Percentiles rank a stretch among this genome's conserved stretches.
These are phyloP conservation scores for Hagleromyces aurorensis DNA, from an alignment of 805 yeast species.

Conservation along the genomic window DNA sequence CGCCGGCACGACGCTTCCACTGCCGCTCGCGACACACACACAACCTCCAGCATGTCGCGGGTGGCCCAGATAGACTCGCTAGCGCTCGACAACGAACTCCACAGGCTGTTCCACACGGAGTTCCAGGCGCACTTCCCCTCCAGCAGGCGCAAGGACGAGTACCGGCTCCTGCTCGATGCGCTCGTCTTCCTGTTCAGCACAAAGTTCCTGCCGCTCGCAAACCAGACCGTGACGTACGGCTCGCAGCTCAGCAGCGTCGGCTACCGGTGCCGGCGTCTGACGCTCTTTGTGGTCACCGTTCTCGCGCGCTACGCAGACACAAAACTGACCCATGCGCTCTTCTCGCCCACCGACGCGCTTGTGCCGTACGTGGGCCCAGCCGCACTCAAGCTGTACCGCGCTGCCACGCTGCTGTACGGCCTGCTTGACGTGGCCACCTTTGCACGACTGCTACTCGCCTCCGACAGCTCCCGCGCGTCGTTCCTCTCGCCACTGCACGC, in stretches of 20 bases:
- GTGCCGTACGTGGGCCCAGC: too few species aligned
- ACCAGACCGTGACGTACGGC: slow-evolving; percentile 10
- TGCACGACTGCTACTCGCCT: slow-evolving; percentile 4
- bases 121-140: slow-evolving; percentile 7
- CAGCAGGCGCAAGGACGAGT: slow-evolving; percentile 11
- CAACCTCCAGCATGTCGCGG: slow-evolving; percentile 16
- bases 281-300: slow-evolving; percentile 13
- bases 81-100: slow-evolving; percentile 17
- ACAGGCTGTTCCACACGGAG: slow-evolving; percentile 11
- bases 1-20: too few species aligned
- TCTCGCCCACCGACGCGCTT: neutral
- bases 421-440: slow-evolving; percentile 6
- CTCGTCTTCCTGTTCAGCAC: slow-evolving; percentile 17
- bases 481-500: slow-evolving; percentile 17
- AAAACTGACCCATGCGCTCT: slow-evolving; percentile 11
- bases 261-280: slow-evolving; percentile 9
- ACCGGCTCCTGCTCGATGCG: slow-evolving; percentile 14
- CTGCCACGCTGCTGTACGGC: slow-evolving; percentile 3
- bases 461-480: neutral
- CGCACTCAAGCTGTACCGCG: slow-evolving; percentile 1
- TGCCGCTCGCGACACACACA: too few species aligned
- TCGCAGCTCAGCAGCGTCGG: slow-evolving; percentile 14
- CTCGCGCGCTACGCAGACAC: slow-evolving; percentile 11
- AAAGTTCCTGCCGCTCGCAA: slow-evolving; percentile 1
- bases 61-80: slow-evolving; percentile 20